Percentiles rank a stretch among this genome's conserved stretches.
These are phyloP conservation scores for Porodaedalea pini DNA, from an alignment of 1,284 basidiomycete species.

Conservation along the genomic window DNA sequence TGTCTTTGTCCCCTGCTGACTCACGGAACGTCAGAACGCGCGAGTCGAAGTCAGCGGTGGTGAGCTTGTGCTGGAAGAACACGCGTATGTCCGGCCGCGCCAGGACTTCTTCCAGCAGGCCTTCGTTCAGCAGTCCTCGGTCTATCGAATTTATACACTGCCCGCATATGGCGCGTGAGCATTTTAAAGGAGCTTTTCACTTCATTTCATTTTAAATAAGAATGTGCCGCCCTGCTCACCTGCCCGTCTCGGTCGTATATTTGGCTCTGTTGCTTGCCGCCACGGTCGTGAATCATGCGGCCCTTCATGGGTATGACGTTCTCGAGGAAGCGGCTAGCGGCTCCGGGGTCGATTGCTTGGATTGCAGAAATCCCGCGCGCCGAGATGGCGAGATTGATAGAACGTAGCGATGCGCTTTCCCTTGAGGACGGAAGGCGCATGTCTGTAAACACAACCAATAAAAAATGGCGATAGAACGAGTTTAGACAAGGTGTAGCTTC, in stretches of 20 bases:
- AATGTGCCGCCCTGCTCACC: constrained; percentile 43
- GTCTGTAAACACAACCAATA: constrained; percentile 42
- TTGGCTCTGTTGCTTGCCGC: constrained; percentile 76
- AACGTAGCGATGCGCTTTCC: constrained; percentile 65
- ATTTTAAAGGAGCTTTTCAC: background rate
- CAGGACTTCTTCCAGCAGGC: constrained; percentile 71
- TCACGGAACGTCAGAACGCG: constrained; percentile 51
- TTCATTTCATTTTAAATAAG: constrained; percentile 5
- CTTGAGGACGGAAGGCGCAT: constrained; percentile 67
- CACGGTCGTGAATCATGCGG: constrained; percentile 87
- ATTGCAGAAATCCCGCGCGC: constrained; percentile 89
- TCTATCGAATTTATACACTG: constrained; percentile 94
- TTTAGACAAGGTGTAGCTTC: constrained; percentile 16
- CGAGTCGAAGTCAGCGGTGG: constrained; percentile 70
- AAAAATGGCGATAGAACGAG: constrained; percentile 21
- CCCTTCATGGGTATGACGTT: constrained; percentile 92
- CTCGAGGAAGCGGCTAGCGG: constrained; percentile 72
- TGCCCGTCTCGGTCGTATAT: constrained; percentile 85
- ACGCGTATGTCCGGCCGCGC: constrained; percentile 61
- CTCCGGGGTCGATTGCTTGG: constrained; percentile 70
- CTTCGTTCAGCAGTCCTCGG: constrained; percentile 82
- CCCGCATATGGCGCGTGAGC: constrained; percentile 13
- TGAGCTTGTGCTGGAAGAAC: constrained; percentile 81
- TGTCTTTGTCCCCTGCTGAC: constrained; percentile 40
- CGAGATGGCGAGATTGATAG: constrained; percentile 96